Percentiles rank a stretch among this genome's conserved stretches.
phyloP scores from a whole-genome alignment of 129 eudicot genomes.

The Artemisia argyi region DNA sequence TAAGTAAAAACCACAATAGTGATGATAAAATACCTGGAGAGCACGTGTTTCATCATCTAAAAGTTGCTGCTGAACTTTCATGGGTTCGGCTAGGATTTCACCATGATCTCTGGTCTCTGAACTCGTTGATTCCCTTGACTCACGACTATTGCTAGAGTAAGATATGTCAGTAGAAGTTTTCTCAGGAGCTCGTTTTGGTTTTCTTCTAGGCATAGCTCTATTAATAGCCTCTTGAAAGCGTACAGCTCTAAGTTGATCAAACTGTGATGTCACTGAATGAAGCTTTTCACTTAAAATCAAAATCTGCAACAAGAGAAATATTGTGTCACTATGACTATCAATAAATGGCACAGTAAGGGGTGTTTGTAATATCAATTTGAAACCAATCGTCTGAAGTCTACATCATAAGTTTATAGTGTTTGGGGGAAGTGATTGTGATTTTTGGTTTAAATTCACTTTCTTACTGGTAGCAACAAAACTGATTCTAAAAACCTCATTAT shows the following conservation, averaged over 20 bases:
- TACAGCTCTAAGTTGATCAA: slow-evolving; percentile 88
- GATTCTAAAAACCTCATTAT: no score
- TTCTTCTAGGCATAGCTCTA: slow-evolving; percentile 81
- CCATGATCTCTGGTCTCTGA: slow-evolving; percentile 50
- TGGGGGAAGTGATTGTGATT: background rate
- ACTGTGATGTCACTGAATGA: slow-evolving; percentile 88
- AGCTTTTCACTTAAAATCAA: slow-evolving; percentile 87
- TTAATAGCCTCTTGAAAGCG: slow-evolving; percentile 90
- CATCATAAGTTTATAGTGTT: background rate
- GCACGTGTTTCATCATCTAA: slow-evolving; percentile 92
- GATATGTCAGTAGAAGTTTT: slow-evolving; percentile 28
- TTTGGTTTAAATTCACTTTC: background rate
- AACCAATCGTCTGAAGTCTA: background rate
- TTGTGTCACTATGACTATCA: background rate
- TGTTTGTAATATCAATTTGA: background rate
- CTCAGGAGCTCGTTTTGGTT: slow-evolving; percentile 37
- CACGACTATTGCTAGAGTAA: slow-evolving; percentile 26
- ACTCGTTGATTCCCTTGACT: slow-evolving; percentile 32
- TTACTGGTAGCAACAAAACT: no score
- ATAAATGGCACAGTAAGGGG: background rate
- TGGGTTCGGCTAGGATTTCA: slow-evolving; percentile 64
- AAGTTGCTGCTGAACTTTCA: slow-evolving; percentile 76
- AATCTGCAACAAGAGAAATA: slow-evolving; percentile 46
- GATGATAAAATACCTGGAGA: slow-evolving; percentile 68
- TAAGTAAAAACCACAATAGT: background rate